Evolutionary conservation across 352 stramenopile genomes (phyloP).

Genomic region (Phytopythium mirpurense): DNA sequence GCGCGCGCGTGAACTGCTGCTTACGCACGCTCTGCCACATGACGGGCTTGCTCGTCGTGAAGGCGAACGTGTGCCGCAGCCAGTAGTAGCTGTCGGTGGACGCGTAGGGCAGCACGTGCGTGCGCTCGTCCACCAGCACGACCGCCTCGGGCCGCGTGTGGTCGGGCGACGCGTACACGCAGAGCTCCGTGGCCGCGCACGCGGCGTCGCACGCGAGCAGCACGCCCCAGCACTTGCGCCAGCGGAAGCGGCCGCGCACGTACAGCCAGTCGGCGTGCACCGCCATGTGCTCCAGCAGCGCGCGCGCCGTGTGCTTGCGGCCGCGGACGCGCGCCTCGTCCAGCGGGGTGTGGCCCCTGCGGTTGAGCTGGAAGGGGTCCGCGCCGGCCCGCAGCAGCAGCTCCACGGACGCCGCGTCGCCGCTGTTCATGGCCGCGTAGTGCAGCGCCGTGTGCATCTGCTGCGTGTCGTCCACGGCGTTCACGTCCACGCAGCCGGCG

Average conservation of each 20-base stretch:
- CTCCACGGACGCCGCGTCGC: slow-evolving; percentile 27
- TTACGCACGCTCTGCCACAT: slow-evolving; percentile 3
- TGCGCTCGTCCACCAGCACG: slow-evolving; percentile 5
- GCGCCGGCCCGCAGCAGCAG: slow-evolving; percentile 32
- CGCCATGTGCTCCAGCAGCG: slow-evolving; percentile 26
- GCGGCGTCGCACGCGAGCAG: slow-evolving; percentile 30
- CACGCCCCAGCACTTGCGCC: slow-evolving; percentile 42
- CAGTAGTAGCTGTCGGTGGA: slow-evolving; percentile 5
- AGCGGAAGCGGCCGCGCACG: slow-evolving; percentile 18
- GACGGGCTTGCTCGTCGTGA: slow-evolving; percentile 2
- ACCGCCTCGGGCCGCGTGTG: slow-evolving; percentile 5
- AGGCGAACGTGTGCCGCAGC: slow-evolving; percentile 5
- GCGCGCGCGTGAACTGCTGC: slow-evolving; percentile 7
- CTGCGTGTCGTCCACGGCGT: slow-evolving; percentile 19
- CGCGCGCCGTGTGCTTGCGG: slow-evolving; percentile 15
- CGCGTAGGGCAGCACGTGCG: neutral
- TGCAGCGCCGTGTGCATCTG: slow-evolving; percentile 45
- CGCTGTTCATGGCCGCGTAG: slow-evolving; percentile 29
- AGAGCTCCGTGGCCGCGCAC: slow-evolving; percentile 23
- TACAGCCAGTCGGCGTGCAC: slow-evolving; percentile 39
- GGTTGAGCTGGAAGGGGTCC: slow-evolving; percentile 33
- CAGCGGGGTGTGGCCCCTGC: slow-evolving; percentile 32
- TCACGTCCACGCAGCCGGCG: slow-evolving; percentile 24
- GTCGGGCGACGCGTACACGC: slow-evolving; percentile 1
- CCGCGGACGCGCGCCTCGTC: slow-evolving; percentile 35